phyloP scores from a whole-genome alignment of 1,284 basidiomycete species.

The Ganoderma meredithae region DNA sequence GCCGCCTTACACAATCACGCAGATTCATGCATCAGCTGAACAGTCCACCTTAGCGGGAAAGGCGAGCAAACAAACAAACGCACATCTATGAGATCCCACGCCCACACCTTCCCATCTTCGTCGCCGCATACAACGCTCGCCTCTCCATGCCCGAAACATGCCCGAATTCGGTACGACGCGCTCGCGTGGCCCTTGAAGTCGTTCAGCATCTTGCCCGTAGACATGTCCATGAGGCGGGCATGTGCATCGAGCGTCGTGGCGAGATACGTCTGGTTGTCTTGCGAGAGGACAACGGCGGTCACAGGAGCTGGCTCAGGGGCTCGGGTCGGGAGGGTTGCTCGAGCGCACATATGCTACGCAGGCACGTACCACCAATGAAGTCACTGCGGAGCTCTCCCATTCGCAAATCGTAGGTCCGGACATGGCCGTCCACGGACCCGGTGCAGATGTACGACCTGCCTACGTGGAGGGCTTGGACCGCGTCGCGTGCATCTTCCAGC shows the following conservation, averaged over 20 bases:
- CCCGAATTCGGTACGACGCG: conserved; percentile 78
- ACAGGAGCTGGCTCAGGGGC: conserved; percentile 71
- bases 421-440: conserved; percentile 90
- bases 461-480: conserved; percentile 83
- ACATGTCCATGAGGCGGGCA: conserved; percentile 86
- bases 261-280: conserved; percentile 80
- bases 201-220: conserved; percentile 87
- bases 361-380: conserved; percentile 80
- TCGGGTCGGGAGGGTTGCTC: background rate
- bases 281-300: conserved; percentile 79
- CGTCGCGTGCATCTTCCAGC: conserved; percentile 89
- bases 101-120: conserved; percentile 88
- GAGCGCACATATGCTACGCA: background rate
- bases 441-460: conserved; percentile 73
- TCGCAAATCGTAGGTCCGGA: conserved; percentile 93
- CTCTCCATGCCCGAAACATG: conserved; percentile 87
- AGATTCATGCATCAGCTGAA: background rate
- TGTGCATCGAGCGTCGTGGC: conserved; percentile 87
- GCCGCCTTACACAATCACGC: conserved; percentile 65
- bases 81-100: conserved; percentile 93
- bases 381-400: conserved; percentile 91
- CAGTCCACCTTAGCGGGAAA: background rate
- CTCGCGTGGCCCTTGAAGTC: conserved; percentile 84
- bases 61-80: conserved; percentile 40
- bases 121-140: conserved; percentile 88